Percentiles rank a stretch among this genome's conserved stretches.
Conservation (phyloP, 768 basidiomycete genomes). For the Tricholoma bakamatsutake region DNA sequence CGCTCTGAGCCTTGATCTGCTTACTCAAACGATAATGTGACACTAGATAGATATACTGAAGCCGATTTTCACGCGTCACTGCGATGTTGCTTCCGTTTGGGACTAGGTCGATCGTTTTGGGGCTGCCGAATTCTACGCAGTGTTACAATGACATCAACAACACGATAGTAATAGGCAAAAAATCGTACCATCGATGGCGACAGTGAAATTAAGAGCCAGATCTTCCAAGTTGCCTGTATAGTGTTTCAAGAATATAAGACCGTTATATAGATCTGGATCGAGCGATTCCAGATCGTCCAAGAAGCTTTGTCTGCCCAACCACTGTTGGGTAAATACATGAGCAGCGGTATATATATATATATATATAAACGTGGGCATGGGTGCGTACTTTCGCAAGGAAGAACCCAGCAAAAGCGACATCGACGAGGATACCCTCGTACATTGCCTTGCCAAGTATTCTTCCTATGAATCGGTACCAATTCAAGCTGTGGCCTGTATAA, state of each 20-base stretch:
- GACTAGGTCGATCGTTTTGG: constrained; percentile 71
- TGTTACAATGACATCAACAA: not conserved
- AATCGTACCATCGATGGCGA: constrained; percentile 72
- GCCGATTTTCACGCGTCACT: constrained; percentile 84
- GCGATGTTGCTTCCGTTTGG: constrained; percentile 76
- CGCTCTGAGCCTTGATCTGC: constrained; percentile 82
- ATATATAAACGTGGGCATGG: not conserved
- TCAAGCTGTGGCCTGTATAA: constrained; percentile 83
- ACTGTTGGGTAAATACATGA: constrained; percentile 40
- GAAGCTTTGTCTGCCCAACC: constrained; percentile 89
- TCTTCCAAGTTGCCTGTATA: constrained; percentile 85
- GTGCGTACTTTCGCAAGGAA: constrained; percentile 76
- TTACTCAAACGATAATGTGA: constrained; percentile 84
- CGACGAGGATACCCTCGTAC: constrained; percentile 93
- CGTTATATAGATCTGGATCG: constrained; percentile 89
- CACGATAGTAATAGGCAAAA: not conserved
- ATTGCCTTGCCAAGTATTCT: constrained; percentile 93
- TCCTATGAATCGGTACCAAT: constrained; percentile 93
- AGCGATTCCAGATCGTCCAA: constrained; percentile 90
- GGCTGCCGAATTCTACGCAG: constrained; percentile 70
- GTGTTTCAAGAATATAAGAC: constrained; percentile 89
- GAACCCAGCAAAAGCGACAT: constrained; percentile 93
- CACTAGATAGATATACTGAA: constrained; percentile 86
- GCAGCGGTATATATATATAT: not conserved
- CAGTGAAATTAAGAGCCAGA: constrained; percentile 82